Conservation (phyloP, 2,329 filamentous ascomycete genomes). For the Monilinia polystroma region DNA sequence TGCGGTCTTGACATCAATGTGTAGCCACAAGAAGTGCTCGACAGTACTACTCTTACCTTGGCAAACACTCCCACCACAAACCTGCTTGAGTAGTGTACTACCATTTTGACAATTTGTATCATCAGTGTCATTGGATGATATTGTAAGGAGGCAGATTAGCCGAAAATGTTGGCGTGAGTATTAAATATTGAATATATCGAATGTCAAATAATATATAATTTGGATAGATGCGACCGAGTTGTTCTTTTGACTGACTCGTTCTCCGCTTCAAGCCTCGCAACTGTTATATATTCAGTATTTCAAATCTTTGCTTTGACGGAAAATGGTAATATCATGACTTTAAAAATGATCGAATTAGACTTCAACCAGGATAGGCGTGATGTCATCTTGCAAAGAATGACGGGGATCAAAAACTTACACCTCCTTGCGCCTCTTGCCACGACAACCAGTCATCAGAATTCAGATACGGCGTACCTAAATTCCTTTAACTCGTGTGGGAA, state of each 20-base stretch:
- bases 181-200: too few relatives aligned
- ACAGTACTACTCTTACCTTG: neutral
- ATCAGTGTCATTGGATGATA: neutral
- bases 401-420: neutral
- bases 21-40: neutral
- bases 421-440: neutral
- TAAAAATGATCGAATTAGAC: neutral
- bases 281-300: neutral
- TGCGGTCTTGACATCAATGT: neutral
- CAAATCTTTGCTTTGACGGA: too few relatives aligned
- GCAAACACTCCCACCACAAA: neutral
- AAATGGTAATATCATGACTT: neutral
- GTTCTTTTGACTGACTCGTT: too few relatives aligned
- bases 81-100: neutral
- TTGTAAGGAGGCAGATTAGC: too few relatives aligned
- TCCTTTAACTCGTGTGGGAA: neutral
- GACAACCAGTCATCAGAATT: neutral
- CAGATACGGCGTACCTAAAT: constrained; percentile 14
- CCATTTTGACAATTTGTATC: neutral
- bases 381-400: neutral
- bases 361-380: neutral
- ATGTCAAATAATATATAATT: neutral
- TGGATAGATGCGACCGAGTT: neutral
- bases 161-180: too few relatives aligned
- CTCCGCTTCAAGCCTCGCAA: constrained; percentile 1